Evolutionary conservation across 495 filamentous ascomycete genomes (phyloP).

Genomic region (Oidiodendron maius): DNA sequence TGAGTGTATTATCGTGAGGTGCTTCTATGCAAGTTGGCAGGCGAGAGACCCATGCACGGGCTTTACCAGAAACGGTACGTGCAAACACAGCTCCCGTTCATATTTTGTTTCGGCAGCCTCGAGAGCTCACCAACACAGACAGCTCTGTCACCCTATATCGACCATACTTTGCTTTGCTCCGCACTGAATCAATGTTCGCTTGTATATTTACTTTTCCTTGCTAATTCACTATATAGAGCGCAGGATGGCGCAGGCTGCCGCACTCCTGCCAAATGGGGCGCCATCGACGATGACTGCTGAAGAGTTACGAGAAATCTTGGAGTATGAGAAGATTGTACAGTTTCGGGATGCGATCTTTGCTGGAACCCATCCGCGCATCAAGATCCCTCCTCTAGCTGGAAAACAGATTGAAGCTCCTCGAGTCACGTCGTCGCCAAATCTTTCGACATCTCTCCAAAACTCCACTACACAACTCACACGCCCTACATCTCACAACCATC

Average conservation of each 20-base stretch:
- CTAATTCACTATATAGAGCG: no score
- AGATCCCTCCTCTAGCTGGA: constrained; percentile 54
- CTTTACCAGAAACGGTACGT: no score
- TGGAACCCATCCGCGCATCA: constrained; percentile 69
- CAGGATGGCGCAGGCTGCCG: constrained; percentile 19
- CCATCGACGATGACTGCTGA: constrained; percentile 26
- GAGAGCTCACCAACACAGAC: no score
- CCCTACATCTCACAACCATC: constrained; percentile 8
- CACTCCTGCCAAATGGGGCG: constrained; percentile 8
- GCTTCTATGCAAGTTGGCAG: no score
- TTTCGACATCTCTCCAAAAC: constrained; percentile 8
- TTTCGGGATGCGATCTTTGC: constrained; percentile 73
- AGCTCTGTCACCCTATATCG: not conserved
- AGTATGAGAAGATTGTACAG: constrained; percentile 68
- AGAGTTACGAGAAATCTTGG: constrained; percentile 35
- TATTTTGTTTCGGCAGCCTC: no score
- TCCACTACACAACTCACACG: constrained; percentile 2
- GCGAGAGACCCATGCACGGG: no score
- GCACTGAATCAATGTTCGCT: not conserved
- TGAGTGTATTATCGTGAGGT: no score
- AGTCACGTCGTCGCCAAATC: constrained; percentile 11
- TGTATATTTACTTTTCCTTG: no score
- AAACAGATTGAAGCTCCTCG: constrained; percentile 31
- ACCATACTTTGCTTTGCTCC: not conserved
- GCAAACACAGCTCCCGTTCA: no score